Evolutionary conservation across 1,139 yeast genomes (phyloP).

Genomic region (Candida sanyaensis): DNA sequence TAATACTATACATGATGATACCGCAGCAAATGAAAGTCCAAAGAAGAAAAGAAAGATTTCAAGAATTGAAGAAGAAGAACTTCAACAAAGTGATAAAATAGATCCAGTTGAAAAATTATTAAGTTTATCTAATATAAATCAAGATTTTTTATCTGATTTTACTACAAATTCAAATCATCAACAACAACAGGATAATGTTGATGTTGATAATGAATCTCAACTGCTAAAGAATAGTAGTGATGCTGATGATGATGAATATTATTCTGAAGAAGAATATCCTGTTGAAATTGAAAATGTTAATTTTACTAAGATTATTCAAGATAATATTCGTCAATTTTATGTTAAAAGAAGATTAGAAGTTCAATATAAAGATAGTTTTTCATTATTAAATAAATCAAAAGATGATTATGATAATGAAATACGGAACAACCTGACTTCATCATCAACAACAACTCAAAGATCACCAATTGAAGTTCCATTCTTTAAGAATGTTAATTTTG

Average conservation of each 20-base stretch:
- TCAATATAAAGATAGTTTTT: conserved; percentile 27
- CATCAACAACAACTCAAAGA: neutral
- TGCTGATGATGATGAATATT: conserved; percentile 14
- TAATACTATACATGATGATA: conserved; percentile 11
- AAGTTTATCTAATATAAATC: conserved; percentile 35
- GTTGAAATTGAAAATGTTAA: conserved; percentile 27
- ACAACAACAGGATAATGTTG: conserved; percentile 7
- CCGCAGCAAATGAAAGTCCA: conserved; percentile 5
- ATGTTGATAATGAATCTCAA: conserved; percentile 8
- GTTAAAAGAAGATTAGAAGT: conserved; percentile 17
- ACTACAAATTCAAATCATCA: conserved; percentile 4
- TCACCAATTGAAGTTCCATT: conserved; percentile 27
- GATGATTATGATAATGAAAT: neutral
- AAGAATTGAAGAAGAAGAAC: conserved; percentile 13
- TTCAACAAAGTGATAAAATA: conserved; percentile 30
- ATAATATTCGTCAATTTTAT: conserved; percentile 39
- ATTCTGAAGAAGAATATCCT: conserved; percentile 11
- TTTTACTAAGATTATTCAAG: conserved; percentile 43
- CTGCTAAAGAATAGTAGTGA: neutral
- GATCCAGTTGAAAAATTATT: conserved; percentile 49
- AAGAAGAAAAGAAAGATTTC: conserved; percentile 19
- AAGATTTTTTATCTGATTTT: conserved; percentile 16
- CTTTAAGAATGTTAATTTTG: conserved; percentile 41
- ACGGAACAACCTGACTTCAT: conserved; percentile 1
- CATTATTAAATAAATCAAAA: conserved; percentile 29